These are phyloP conservation scores for Arabidopsis suecica DNA, from an alignment of 345 rosid genomes.

Conservation along the genomic window DNA sequence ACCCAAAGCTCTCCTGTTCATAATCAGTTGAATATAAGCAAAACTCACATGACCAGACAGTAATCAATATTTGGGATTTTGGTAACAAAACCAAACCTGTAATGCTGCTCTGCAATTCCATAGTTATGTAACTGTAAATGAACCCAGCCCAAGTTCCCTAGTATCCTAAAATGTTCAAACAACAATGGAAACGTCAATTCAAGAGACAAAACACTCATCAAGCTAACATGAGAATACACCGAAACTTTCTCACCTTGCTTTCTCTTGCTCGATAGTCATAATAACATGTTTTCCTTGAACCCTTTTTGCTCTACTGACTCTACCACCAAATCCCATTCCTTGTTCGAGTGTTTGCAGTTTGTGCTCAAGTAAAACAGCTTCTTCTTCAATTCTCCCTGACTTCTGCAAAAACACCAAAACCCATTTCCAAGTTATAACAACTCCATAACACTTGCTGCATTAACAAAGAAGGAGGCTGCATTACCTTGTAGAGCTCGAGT, in stretches of 20 bases:
- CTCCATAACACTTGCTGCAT: neutral
- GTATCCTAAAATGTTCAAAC: conserved; percentile 51
- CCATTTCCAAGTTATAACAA: neutral
- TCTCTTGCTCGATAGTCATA: conserved; percentile 73
- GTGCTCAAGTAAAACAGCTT: conserved; percentile 71
- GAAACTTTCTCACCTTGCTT: conserved; percentile 54
- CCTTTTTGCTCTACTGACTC: conserved; percentile 59
- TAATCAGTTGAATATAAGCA: neutral
- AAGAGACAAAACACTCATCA: neutral
- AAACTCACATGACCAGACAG: neutral
- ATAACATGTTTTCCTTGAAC: conserved; percentile 78
- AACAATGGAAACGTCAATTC: neutral
- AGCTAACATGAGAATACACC: neutral
- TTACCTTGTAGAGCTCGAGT: conserved; percentile 76
- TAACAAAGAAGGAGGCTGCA: neutral
- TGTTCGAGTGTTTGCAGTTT: conserved; percentile 70
- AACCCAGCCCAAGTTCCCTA: conserved; percentile 94
- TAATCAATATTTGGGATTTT: neutral
- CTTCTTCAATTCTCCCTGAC: conserved; percentile 81
- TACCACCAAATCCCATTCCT: conserved; percentile 58
- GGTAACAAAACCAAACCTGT: conserved; percentile 52
- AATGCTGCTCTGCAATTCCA: conserved; percentile 75
- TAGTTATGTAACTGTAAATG: conserved; percentile 72
- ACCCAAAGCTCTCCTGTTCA: conserved; percentile 63
- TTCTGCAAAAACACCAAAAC: conserved; percentile 52